A percentile compares a stretch with the other conserved stretches of the same genome.
Conservation (phyloP, 805 yeast genomes). For the Schwanniomyces sp. region DNA sequence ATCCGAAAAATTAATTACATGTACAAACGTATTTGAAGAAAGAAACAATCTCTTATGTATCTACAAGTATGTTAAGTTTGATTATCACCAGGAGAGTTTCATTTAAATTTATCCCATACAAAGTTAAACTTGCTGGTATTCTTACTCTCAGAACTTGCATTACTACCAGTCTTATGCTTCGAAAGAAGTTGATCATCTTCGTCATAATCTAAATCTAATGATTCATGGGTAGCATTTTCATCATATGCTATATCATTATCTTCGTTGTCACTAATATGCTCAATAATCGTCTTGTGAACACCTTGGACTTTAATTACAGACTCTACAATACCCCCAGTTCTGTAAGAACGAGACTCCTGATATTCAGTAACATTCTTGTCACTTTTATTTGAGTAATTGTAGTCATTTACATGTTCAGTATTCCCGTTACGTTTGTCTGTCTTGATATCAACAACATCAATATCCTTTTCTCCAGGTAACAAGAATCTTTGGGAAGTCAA, state of each 20-base stretch:
- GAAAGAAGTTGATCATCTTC: slow-evolving; percentile 3
- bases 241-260: slow-evolving; percentile 15
- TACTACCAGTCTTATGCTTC: background rate
- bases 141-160: background rate
- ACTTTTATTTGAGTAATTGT: background rate
- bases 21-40: background rate
- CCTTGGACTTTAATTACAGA: slow-evolving; percentile 83
- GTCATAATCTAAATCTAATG: slow-evolving; percentile 3
- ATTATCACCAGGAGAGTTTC: background rate
- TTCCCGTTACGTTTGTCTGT: background rate
- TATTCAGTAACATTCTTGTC: slow-evolving; percentile 17
- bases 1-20: background rate
- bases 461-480: slow-evolving; percentile 22
- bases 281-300: slow-evolving; percentile 81
- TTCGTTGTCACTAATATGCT: slow-evolving; percentile 54
- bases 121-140: background rate
- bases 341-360: slow-evolving; percentile 36
- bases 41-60: background rate
- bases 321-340: slow-evolving; percentile 72
- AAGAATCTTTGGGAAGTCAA: slow-evolving; percentile 15
- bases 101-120: background rate
- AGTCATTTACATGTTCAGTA: slow-evolving; percentile 1
- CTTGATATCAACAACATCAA: slow-evolving; percentile 22
- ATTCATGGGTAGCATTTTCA: background rate
- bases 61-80: background rate